These are phyloP conservation scores for Cryptococcus depauperatus DNA, from an alignment of 1,284 basidiomycete species.

Conservation along the genomic window DNA sequence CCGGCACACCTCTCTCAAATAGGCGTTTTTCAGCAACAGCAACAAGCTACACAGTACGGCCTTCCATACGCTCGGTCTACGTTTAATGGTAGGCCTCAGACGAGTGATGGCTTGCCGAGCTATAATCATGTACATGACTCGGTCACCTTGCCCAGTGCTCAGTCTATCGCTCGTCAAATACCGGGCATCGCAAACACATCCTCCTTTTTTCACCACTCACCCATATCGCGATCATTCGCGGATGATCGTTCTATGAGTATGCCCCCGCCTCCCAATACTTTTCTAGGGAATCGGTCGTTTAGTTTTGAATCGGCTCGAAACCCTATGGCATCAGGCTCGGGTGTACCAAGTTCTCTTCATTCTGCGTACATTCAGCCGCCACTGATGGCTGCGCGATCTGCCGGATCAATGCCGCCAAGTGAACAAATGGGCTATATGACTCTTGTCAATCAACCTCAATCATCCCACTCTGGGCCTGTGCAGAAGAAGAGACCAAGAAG, in stretches of 20 bases:
- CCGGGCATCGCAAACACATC: constrained; percentile 5
- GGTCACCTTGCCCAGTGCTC: constrained; percentile 27
- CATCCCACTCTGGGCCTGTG: no score
- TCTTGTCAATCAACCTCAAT: constrained; percentile 16
- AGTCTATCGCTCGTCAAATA: constrained; percentile 26
- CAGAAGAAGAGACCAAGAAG: constrained; percentile 44
- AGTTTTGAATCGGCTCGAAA: not conserved
- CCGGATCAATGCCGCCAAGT: not conserved
- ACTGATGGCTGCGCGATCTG: not conserved
- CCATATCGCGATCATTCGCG: not conserved
- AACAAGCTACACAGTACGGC: constrained; percentile 5
- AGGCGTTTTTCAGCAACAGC: constrained; percentile 10
- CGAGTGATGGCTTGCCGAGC: constrained; percentile 34
- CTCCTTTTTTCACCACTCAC: constrained; percentile 1
- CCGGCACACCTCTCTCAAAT: constrained; percentile 13
- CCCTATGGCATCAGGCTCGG: no score
- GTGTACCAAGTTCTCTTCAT: no score
- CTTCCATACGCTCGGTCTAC: constrained; percentile 6
- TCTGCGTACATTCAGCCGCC: not conserved
- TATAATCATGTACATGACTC: constrained; percentile 17
- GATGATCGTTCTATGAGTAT: no score
- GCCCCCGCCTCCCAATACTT: not conserved
- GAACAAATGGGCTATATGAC: not conserved
- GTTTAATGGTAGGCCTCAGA: constrained; percentile 25
- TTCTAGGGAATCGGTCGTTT: not conserved